A percentile compares a stretch with the other conserved stretches of the same genome.
Evolutionary conservation across 1,284 basidiomycete species (phyloP).

Genomic region (Apiotrichum gamsii): DNA sequence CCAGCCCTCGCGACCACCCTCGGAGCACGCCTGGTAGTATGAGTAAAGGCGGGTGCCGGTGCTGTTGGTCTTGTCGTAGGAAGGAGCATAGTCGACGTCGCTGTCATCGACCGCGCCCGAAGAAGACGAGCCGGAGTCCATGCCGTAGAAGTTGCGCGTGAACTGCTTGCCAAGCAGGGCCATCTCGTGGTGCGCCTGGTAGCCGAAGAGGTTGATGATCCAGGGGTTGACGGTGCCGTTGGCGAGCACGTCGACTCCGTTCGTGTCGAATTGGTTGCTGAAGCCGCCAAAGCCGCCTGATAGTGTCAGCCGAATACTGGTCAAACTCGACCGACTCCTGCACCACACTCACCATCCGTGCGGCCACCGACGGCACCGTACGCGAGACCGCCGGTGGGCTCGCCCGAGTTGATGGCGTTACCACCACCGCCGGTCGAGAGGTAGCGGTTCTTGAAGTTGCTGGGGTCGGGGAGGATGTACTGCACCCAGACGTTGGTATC

Average conservation of each 20-base stretch:
- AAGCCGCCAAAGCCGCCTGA: neutral
- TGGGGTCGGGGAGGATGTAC: neutral
- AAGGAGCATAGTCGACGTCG: too few relatives aligned
- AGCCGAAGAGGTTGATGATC: conserved; percentile 4
- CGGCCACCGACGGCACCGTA: conserved; percentile 11
- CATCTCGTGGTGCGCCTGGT: conserved; percentile 10
- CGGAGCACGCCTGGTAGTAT: conserved; percentile 26
- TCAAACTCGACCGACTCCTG: too few relatives aligned
- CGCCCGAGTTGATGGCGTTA: neutral
- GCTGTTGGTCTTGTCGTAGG: too few relatives aligned
- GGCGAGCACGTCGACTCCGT: neutral
- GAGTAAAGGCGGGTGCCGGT: conserved; percentile 3
- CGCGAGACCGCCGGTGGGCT: conserved; percentile 4
- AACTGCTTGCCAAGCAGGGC: conserved; percentile 10
- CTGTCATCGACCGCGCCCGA: too few relatives aligned
- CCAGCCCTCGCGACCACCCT: conserved; percentile 33
- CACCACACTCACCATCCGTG: conserved; percentile 16
- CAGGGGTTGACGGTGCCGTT: conserved; percentile 12
- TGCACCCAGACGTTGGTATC: too few relatives aligned
- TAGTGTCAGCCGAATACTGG: too few relatives aligned
- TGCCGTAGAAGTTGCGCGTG: conserved; percentile 9
- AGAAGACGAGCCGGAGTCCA: neutral
- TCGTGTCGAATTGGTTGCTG: neutral
- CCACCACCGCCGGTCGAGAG: conserved; percentile 2
- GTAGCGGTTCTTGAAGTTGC: conserved; percentile 3